These are phyloP conservation scores for Candida mesenterica DNA, from an alignment of 1,139 yeast species.

Conservation along the genomic window DNA sequence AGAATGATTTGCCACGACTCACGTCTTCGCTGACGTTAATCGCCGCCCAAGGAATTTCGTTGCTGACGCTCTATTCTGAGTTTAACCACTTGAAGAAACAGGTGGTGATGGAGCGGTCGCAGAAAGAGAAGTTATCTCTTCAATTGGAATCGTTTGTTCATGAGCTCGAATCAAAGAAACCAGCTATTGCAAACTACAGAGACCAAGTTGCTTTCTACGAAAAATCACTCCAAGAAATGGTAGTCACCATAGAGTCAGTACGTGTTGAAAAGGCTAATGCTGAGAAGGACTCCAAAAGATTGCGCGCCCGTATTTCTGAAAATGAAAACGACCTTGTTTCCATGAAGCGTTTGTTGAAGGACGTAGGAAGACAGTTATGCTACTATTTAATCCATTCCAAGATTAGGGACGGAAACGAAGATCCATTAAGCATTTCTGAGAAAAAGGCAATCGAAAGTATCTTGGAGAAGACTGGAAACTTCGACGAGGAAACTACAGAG, in stretches of 20 bases:
- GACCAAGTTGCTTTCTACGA: constrained; percentile 49
- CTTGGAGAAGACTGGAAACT: constrained; percentile 36
- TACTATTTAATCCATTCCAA: constrained; percentile 67
- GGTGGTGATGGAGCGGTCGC: constrained; percentile 65
- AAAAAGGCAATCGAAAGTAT: constrained; percentile 50
- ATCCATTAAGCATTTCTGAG: constrained; percentile 60
- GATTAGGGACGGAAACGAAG: constrained; percentile 48
- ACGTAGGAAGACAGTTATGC: constrained; percentile 79
- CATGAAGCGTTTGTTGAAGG: constrained; percentile 59
- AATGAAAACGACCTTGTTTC: constrained; percentile 41
- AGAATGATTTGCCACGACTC: constrained; percentile 37
- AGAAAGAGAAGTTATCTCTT: constrained; percentile 65
- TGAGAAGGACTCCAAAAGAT: constrained; percentile 34
- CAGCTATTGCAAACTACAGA: constrained; percentile 68
- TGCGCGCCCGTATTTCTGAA: constrained; percentile 35
- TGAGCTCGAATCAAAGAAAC: constrained; percentile 80
- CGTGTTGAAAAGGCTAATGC: constrained; percentile 42
- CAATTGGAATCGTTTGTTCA: constrained; percentile 70
- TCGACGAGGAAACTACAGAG: constrained; percentile 27
- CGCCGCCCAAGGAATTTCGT: constrained; percentile 57
- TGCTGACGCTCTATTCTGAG: constrained; percentile 69
- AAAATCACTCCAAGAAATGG: constrained; percentile 38
- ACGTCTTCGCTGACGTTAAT: constrained; percentile 40
- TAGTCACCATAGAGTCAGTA: constrained; percentile 36
- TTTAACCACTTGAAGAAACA: constrained; percentile 64